Evolutionary conservation across 129 eudicot species (phyloP), one percentile per base, ranked within the genome.

Genomic region (Silybum marianum): DNA sequence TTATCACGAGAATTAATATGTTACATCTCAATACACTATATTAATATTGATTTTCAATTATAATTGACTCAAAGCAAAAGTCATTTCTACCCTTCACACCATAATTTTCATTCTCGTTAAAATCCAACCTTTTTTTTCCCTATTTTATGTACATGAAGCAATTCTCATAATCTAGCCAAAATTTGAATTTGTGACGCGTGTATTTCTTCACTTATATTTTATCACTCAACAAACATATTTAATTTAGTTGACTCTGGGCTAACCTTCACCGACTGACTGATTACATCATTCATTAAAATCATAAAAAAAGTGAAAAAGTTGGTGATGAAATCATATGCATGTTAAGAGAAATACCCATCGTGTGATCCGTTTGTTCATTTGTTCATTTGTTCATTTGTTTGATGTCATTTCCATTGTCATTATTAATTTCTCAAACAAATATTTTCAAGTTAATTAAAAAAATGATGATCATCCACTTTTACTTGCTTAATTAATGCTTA

Each of bases 181-280:
- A 40, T 40, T 7, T 40, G 48, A 40, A 40, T 9, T 9, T 40
- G 48, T 40, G 48, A 81, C 51, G 68, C 24, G 26, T 71, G 71
- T 51, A 46, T 82, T 23, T 30, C 68, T 69, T 66, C 26, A 8
- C 25, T 42, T 42, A 42, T 28, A 9, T 82, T 67, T 75, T 42
- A 82, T 58, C 81, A 25, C 58, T 82, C 76, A 82, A 82, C 85
- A 48, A 67, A 75, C 71, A 48, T 74, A 75, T 82, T 82, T 44
- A 82, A 75, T 68, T 75, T 67, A 32, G 81, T 82, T 82, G 85
- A 82, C 81, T 82, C 71, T 7, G 12, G 10, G 44, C 44, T 51
- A 65, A 75, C 76, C 16, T 66, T 74, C 81, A 75, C 81, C 81
- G 85, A 67, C 76, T 46, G 40, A 69, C 76, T 46, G 28, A 69